A percentile compares a stretch with the other conserved stretches of the same genome.
phyloP scores from a whole-genome alignment of 2,329 filamentous ascomycete genomes.

The Fusarium nurragi region DNA sequence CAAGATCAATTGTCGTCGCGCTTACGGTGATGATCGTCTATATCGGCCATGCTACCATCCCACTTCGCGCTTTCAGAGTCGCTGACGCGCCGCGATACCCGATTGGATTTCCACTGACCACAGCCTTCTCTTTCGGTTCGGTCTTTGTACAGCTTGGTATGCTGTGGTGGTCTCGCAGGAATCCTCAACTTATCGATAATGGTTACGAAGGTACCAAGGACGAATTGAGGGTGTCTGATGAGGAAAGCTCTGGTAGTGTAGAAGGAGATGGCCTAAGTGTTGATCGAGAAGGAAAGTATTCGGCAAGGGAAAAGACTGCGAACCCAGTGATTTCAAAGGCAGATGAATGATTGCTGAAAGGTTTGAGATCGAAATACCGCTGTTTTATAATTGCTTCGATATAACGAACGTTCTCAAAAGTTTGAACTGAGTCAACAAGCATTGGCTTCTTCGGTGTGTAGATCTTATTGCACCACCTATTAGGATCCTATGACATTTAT shows the following conservation, averaged over 20 bases:
- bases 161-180: conserved; percentile 44
- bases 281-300: background rate
- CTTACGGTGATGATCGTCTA: conserved; percentile 53
- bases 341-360: background rate
- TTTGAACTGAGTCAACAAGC: no score
- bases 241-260: conserved; percentile 24
- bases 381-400: background rate
- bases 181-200: conserved; percentile 29
- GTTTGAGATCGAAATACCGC: no score
- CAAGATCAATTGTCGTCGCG: conserved; percentile 49
- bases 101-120: conserved; percentile 50
- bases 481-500: background rate
- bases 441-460: background rate
- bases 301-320: conserved; percentile 1
- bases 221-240: conserved; percentile 26
- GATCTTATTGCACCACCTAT: background rate
- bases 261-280: conserved; percentile 6
- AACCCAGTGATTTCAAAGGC: conserved; percentile 11
- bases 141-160: conserved; percentile 48
- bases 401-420: background rate
- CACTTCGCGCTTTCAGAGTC: conserved; percentile 50
- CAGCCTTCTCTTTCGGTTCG: conserved; percentile 46
- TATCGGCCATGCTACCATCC: conserved; percentile 52
- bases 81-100: conserved; percentile 50
- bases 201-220: conserved; percentile 34